Evolutionary conservation across 371 early-diverging fungal species (phyloP).

Genomic region (Mucor indicus): DNA sequence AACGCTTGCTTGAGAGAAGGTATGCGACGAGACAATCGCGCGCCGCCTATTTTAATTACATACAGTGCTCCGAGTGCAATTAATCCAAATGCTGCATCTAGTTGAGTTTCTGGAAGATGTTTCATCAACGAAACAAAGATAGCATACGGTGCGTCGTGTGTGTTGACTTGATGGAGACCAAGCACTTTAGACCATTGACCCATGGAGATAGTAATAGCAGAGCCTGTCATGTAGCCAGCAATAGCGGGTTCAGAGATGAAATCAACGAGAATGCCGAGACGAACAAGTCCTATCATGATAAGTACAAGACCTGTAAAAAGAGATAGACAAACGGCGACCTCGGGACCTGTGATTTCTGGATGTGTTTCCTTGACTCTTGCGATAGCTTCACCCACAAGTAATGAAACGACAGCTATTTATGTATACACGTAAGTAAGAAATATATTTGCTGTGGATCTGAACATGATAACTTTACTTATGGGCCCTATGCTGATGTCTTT

Average conservation of each 20-base stretch:
- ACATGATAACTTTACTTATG: conserved; percentile 42
- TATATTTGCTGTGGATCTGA: too few species aligned
- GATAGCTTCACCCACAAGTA: conserved; percentile 66
- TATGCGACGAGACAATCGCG: conserved; percentile 27
- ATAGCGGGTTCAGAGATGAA: conserved; percentile 78
- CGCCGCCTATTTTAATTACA: conserved; percentile 23
- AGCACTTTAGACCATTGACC: conserved; percentile 69
- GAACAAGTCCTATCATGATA: conserved; percentile 63
- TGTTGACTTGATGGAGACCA: conserved; percentile 60
- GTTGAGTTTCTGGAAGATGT: conserved; percentile 28
- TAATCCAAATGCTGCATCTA: conserved; percentile 52
- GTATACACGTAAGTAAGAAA: too few species aligned
- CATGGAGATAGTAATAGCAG: conserved; percentile 70
- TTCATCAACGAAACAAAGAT: conserved; percentile 49
- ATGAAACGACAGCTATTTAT: conserved; percentile 77
- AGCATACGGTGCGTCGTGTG: conserved; percentile 50
- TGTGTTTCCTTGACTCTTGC: conserved; percentile 22
- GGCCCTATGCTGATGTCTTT: conserved; percentile 88
- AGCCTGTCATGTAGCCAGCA: conserved; percentile 73
- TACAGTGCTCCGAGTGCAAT: conserved; percentile 41
- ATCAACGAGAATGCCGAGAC: conserved; percentile 80
- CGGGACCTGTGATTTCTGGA: conserved; percentile 25
- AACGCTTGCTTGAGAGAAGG: conserved; percentile 22
- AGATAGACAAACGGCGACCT: conserved; percentile 53
- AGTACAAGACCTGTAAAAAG: conserved; percentile 57